These are phyloP conservation scores for Mycena rebaudengoi DNA, from an alignment of 768 basidiomycete genomes.

Conservation along the genomic window DNA sequence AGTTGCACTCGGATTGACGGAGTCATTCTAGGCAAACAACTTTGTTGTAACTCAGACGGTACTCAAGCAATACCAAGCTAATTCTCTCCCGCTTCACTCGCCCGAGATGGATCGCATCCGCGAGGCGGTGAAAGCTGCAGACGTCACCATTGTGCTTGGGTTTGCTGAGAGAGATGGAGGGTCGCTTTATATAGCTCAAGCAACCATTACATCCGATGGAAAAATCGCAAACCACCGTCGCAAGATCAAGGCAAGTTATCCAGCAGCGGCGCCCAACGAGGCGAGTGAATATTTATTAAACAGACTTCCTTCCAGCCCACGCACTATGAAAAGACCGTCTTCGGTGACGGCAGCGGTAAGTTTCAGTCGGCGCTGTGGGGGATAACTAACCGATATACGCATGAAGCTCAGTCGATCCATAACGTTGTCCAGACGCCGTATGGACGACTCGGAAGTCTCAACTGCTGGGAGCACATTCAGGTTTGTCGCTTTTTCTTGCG, in stretches of 20 bases:
- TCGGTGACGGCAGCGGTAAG: slow-evolving; percentile 41
- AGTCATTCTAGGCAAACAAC: slow-evolving; percentile 29
- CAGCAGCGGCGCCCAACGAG: background rate
- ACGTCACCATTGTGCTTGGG: slow-evolving; percentile 36
- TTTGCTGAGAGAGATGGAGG: slow-evolving; percentile 39
- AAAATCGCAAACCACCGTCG: slow-evolving; percentile 39
- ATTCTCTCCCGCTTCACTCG: slow-evolving; percentile 38
- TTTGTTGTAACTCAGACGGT: slow-evolving; percentile 34
- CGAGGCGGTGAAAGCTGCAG: slow-evolving; percentile 38
- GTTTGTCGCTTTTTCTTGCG: background rate
- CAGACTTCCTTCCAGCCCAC: slow-evolving; percentile 34
- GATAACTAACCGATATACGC: background rate
- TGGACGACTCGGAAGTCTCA: slow-evolving; percentile 37
- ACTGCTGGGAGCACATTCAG: slow-evolving; percentile 43
- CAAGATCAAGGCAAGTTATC: slow-evolving; percentile 37
- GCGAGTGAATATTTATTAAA: slow-evolving; percentile 15
- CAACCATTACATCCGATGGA: slow-evolving; percentile 36
- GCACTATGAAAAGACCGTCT: slow-evolving; percentile 41
- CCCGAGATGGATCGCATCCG: slow-evolving; percentile 42
- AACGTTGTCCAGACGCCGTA: slow-evolving; percentile 39
- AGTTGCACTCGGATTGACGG: background rate
- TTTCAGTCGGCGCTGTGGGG: background rate
- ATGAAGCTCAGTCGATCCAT: slow-evolving; percentile 37
- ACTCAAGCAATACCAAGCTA: slow-evolving; percentile 39
- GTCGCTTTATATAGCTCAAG: slow-evolving; percentile 35